Conservation (phyloP, 768 basidiomycete genomes). For the Mycena pura region DNA sequence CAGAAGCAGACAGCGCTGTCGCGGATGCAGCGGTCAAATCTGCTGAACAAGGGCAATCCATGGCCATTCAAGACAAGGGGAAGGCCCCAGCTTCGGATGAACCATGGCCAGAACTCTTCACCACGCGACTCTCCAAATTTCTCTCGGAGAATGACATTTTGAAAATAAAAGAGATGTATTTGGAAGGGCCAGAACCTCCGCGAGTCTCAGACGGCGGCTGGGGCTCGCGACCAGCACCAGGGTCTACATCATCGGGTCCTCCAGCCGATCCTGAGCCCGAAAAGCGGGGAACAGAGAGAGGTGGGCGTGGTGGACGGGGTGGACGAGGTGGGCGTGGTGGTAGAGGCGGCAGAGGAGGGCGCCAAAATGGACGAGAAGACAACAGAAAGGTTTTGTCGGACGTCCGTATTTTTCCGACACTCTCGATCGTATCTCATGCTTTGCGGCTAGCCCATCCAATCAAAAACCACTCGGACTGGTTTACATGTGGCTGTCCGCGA, state of each 20-base stretch:
- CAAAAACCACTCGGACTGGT: constrained; percentile 80
- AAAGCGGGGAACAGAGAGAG: constrained; percentile 44
- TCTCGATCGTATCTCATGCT: constrained; percentile 24
- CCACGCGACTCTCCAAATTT: constrained; percentile 61
- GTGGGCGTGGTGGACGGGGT: constrained; percentile 48
- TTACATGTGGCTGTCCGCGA: constrained; percentile 84
- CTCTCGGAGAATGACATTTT: constrained; percentile 66
- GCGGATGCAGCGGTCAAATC: constrained; percentile 1
- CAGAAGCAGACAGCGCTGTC: constrained; percentile 11
- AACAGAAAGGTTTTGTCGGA: constrained; percentile 80
- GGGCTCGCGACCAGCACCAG: constrained; percentile 52
- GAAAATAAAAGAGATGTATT: constrained; percentile 73
- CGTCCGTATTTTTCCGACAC: constrained; percentile 54
- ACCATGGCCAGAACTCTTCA: constrained; percentile 74
- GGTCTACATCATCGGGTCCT: constrained; percentile 21
- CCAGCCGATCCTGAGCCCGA: constrained; percentile 34
- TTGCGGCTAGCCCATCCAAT: constrained; percentile 72
- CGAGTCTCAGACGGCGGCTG: constrained; percentile 78
- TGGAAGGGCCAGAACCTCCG: constrained; percentile 84
- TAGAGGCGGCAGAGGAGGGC: constrained; percentile 49
- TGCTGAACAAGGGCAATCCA: constrained; percentile 13
- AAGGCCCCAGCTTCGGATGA: constrained; percentile 38
- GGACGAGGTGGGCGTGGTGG: constrained; percentile 56
- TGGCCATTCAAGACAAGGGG: constrained; percentile 27
- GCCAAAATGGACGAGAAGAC: constrained; percentile 57